Evolutionary conservation across 768 basidiomycete genomes (phyloP).

Genomic region (Leccinum broughii): DNA sequence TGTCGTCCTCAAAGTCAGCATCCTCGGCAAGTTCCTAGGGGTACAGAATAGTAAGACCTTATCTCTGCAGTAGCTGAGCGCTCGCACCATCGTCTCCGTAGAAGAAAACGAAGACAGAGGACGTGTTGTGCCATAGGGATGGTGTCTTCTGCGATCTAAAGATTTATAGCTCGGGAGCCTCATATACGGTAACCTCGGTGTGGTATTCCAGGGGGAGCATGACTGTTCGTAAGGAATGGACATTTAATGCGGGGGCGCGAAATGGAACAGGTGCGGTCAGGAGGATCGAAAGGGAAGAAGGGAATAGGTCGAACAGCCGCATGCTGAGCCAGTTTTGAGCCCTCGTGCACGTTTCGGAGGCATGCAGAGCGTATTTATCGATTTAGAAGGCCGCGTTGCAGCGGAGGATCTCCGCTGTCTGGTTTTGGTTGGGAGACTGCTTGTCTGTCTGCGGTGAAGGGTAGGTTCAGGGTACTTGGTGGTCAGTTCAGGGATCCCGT

Average conservation of each 20-base stretch:
- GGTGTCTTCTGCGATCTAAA: constrained; percentile 20
- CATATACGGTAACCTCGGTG: constrained; percentile 13
- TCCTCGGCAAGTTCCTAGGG: constrained; percentile 18
- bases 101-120: not conserved
- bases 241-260: constrained; percentile 12
- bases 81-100: constrained; percentile 14
- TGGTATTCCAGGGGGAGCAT: constrained; percentile 9
- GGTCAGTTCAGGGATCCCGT: constrained; percentile 5
- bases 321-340: constrained; percentile 16
- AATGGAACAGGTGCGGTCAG: not conserved
- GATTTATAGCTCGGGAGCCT: constrained; percentile 26
- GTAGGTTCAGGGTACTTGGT: constrained; percentile 15
- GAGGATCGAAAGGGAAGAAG: constrained; percentile 1
- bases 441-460: constrained; percentile 12
- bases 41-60: constrained; percentile 7
- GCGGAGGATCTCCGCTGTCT: constrained; percentile 28
- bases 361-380: constrained; percentile 20
- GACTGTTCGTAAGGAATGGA: constrained; percentile 22
- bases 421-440: constrained; percentile 18
- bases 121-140: constrained; percentile 20
- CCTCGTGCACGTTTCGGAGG: constrained; percentile 27
- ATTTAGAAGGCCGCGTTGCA: constrained; percentile 28
- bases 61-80: not conserved
- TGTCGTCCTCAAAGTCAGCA: constrained; percentile 7
- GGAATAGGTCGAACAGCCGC: constrained; percentile 7